Conservation (phyloP, 73 alveolate species). For the Paramecium biaurelia region DNA sequence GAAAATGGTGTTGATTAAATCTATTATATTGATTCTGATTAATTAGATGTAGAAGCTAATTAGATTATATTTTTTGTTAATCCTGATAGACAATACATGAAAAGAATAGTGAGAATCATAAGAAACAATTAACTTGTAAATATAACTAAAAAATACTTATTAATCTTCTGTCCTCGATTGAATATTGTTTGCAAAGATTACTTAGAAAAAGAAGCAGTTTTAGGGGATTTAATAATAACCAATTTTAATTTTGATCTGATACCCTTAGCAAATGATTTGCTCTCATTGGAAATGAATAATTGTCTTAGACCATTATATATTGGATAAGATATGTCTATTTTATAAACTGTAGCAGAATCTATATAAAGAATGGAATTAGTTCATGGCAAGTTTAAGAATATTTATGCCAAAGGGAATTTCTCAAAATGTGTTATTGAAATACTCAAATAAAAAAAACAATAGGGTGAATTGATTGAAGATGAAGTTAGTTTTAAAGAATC, state of each 20-base stretch:
- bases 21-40: neutral
- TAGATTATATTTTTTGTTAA: neutral
- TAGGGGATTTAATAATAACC: neutral
- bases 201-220: conserved; percentile 46
- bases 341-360: conserved; percentile 5
- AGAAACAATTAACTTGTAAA: neutral
- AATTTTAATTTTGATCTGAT: conserved; percentile 43
- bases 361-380: conserved; percentile 8
- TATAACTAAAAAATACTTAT: neutral
- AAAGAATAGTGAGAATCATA: conserved; percentile 19
- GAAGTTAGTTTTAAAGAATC: neutral
- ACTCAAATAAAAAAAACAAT: neutral
- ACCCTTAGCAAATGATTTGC: neutral
- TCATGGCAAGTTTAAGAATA: conserved; percentile 34
- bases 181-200: conserved; percentile 34
- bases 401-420: neutral
- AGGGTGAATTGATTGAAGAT: neutral
- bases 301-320: neutral
- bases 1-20: conserved; percentile 31
- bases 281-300: conserved; percentile 9
- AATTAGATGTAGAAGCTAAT: neutral
- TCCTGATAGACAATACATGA: neutral
- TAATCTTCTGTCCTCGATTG: neutral
- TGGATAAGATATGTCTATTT: neutral
- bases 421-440: neutral